Conservation (phyloP, 352 stramenopile species). For the Phytophthora macrochlamydospora region DNA sequence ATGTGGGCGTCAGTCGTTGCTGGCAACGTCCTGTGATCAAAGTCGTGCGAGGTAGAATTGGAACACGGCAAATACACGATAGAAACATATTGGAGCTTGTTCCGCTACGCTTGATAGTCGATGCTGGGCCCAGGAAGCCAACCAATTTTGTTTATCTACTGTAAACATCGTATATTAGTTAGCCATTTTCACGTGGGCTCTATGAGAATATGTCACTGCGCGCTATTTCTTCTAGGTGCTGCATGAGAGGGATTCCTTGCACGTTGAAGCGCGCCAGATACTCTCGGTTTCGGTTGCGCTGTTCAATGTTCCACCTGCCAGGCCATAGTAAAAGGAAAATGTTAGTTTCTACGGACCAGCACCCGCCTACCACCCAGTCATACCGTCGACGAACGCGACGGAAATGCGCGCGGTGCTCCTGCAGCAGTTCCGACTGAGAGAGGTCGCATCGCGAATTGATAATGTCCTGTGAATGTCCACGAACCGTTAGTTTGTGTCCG, state of each 20-base stretch:
- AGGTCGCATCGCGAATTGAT: conserved; percentile 72
- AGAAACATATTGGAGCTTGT: no score
- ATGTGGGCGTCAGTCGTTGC: conserved; percentile 85
- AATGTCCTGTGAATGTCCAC: conserved; percentile 46
- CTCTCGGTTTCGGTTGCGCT: conserved; percentile 56
- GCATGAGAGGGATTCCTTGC: conserved; percentile 66
- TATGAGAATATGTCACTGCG: no score
- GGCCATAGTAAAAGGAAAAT: no score
- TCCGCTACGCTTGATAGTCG: no score
- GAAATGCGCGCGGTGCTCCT: conserved; percentile 70
- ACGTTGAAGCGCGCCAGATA: conserved; percentile 63
- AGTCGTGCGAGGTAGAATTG: background rate
- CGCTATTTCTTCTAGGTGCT: conserved; percentile 46
- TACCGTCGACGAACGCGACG: conserved; percentile 61
- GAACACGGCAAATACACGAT: no score
- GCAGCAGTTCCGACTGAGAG: conserved; percentile 61
- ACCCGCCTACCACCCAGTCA: background rate
- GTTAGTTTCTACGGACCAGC: background rate
- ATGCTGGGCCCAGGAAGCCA: no score
- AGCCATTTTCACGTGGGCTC: no score
- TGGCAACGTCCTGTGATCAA: conserved; percentile 64
- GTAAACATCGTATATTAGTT: no score
- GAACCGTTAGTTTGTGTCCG: background rate
- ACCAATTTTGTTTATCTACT: no score
- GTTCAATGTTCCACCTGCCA: conserved; percentile 56